Conservation (phyloP, 2,329 filamentous ascomycete genomes). For the Trichoderma simmonsii region DNA sequence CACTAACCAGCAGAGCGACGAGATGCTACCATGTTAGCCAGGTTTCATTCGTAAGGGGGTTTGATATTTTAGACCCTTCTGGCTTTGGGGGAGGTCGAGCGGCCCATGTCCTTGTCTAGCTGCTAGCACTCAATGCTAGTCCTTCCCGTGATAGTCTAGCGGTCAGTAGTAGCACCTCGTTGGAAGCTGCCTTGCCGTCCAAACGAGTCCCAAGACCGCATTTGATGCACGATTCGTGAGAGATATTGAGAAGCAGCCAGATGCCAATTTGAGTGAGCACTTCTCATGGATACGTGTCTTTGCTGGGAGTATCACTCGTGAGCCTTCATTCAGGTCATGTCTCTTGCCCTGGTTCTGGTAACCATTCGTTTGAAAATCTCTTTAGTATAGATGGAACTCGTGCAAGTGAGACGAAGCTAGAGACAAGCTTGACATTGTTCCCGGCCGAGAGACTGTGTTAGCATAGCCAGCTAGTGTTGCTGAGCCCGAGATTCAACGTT, state of each 20-base stretch:
- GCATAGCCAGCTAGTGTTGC: neutral
- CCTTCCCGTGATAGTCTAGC: conserved; percentile 7
- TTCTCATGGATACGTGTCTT: neutral
- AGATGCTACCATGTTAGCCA: neutral
- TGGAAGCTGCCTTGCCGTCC: neutral
- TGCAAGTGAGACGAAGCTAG: neutral
- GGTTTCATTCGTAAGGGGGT: conserved; percentile 1
- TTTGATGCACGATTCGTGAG: neutral
- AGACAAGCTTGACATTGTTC: neutral
- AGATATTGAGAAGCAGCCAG: neutral
- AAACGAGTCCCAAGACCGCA: neutral
- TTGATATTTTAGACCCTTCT: neutral
- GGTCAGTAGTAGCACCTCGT: neutral
- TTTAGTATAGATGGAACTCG: neutral
- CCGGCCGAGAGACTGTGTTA: neutral
- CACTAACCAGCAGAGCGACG: neutral
- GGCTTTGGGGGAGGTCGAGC: neutral
- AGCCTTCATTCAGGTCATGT: neutral
- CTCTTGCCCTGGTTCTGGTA: neutral
- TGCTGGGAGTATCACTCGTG: neutral
- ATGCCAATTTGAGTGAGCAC: neutral
- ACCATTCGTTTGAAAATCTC: neutral
- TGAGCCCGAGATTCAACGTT: neutral
- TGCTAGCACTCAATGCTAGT: neutral
- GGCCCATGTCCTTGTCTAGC: conserved; percentile 4